Evolutionary conservation across 768 basidiomycete species (phyloP), one percentile per base, ranked within the genome.

Genomic region (Paxillus ammoniavirescens): DNA sequence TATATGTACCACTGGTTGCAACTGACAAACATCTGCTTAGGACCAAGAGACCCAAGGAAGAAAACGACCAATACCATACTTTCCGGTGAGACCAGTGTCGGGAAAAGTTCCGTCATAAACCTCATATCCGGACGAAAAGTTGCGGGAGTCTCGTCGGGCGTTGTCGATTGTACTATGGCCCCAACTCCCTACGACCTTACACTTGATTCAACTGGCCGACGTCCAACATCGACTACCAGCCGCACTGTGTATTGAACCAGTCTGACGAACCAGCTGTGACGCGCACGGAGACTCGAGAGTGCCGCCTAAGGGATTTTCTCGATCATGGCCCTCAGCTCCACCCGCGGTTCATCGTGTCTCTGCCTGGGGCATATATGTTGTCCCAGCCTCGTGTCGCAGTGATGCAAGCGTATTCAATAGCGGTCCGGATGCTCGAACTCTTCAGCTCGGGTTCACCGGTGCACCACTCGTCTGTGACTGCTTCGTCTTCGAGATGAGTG

Each of bases 31-130:
- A 6, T 33, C 28, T 10, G 30, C 4, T 14, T 13, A 14, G 35
- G 35, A 35, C n/a, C 5, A 46, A 1, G 1, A 3, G 2, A 12
- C n/a, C 6, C 46, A 21, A 9, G 1, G 1, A 14, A 35, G 4
- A 15, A 30, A 17, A 54, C 59, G 26, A 33, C 59, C 47, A 78
- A 77, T 35, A 61, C 77, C 38, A 60, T 78, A 3, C 52, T 79
- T 17, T 77, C 77, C 40, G 77, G 77, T 5, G 74, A 75, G 54
- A 65, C 72, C 1, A 74, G 77, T 17, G 55, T 67, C n/a, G 69
- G 68, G 6, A 69, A 71, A 47, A 68, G 67, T 42, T 61, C 65
- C 1, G 62, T 69, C 26, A 60, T 69, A 50, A 69, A 71, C 33
- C 65, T 69, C 18, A 67, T 71, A 49, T 67, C 68, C 9, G 65